Percentiles rank a stretch among this genome's conserved stretches.
These are phyloP conservation scores for Vaccinium vitisidaea DNA, from an alignment of 148 eudicot species.

Conservation along the genomic window DNA sequence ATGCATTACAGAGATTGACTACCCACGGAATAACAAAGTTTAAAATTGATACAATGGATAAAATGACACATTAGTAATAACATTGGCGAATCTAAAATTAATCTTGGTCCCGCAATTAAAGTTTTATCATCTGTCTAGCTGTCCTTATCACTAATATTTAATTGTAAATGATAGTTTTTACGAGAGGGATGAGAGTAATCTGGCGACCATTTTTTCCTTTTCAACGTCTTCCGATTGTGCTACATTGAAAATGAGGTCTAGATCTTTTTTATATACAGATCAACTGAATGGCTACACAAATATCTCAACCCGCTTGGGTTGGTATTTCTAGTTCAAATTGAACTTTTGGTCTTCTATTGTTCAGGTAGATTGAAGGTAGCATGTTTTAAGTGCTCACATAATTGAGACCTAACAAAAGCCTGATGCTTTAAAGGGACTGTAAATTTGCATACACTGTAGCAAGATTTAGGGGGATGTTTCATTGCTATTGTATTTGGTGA, in stretches of 20 bases:
- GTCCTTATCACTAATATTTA: not conserved
- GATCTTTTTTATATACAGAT: not conserved
- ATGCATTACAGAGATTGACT: not conserved
- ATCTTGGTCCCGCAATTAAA: not conserved
- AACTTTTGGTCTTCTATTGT: not conserved
- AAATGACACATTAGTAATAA: not conserved
- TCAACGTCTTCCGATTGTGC: not conserved
- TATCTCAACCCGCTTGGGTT: not conserved
- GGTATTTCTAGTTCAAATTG: constrained; percentile 1
- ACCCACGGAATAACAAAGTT: not conserved
- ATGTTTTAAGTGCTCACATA: not conserved
- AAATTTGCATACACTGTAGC: not conserved
- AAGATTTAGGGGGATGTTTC: not conserved
- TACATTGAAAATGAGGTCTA: not conserved
- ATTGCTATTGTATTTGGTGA: not conserved
- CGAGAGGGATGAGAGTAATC: not conserved
- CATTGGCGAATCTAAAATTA: not conserved
- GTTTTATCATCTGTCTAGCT: not conserved
- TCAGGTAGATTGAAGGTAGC: not conserved
- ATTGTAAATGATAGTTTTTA: not conserved
- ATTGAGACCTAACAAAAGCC: not conserved
- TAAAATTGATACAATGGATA: not conserved
- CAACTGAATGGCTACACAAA: not conserved
- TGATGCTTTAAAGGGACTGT: not conserved
- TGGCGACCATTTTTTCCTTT: not conserved